Evolutionary conservation across 202 grass and related monocot species (phyloP).

Genomic region (Panicum hallii): DNA sequence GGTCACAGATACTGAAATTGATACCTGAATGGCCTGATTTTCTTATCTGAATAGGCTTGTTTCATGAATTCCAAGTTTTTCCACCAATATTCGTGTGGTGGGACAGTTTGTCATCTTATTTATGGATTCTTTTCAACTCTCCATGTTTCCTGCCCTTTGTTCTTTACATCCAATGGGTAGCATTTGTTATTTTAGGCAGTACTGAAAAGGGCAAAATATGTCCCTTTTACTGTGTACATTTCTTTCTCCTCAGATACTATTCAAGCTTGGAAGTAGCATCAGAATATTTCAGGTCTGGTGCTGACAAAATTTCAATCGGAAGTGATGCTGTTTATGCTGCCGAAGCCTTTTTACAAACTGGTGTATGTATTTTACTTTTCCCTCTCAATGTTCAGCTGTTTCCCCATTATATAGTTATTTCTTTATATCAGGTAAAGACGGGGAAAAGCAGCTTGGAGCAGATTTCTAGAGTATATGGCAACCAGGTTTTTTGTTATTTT

Average conservation of each 20-base stretch:
- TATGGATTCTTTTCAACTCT: slow-evolving; percentile 30
- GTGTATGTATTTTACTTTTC: slow-evolving; percentile 64
- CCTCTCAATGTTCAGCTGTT: background rate
- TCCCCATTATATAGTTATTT: slow-evolving; percentile 41
- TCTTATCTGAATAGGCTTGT: slow-evolving; percentile 2
- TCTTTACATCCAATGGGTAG: background rate
- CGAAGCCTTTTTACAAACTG: slow-evolving; percentile 87
- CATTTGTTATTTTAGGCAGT: slow-evolving; percentile 19
- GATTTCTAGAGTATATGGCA: slow-evolving; percentile 93
- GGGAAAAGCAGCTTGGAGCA: slow-evolving; percentile 95
- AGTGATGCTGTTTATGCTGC: slow-evolving; percentile 97
- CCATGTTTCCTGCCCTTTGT: slow-evolving; percentile 25
- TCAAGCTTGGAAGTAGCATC: slow-evolving; percentile 99
- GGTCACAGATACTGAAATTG: slow-evolving; percentile 20
- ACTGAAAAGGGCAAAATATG: background rate
- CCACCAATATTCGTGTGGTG: background rate
- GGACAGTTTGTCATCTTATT: slow-evolving; percentile 12
- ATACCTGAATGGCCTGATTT: background rate
- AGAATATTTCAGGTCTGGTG: slow-evolving; percentile 98
- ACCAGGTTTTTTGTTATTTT: slow-evolving; percentile 66
- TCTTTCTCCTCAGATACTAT: slow-evolving; percentile 75
- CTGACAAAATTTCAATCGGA: slow-evolving; percentile 98
- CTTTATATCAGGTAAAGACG: slow-evolving; percentile 74
- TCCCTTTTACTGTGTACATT: slow-evolving; percentile 15
- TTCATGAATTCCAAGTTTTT: slow-evolving; percentile 29